Evolutionary conservation across 2,329 filamentous ascomycete genomes (phyloP).

Genomic region (Aureobasidium sp.): DNA sequence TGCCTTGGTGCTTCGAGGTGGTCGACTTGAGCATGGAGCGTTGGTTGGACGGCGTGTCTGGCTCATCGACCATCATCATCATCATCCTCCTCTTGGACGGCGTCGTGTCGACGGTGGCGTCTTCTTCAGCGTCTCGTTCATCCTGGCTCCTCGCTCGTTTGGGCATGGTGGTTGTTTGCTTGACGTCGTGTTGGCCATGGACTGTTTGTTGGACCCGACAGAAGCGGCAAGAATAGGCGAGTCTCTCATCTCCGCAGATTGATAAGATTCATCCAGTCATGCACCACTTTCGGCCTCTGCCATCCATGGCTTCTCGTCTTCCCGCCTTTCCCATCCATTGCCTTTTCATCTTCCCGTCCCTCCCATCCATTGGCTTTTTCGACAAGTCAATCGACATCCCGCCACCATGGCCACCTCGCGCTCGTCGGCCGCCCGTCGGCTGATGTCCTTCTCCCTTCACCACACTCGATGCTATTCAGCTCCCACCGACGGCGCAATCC

Average conservation of each 20-base stretch:
- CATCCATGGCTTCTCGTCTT: too few species aligned
- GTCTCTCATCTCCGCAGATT: neutral
- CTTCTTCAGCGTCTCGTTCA: neutral
- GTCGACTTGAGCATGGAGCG: slow-evolving; percentile 30
- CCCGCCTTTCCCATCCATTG: too few species aligned
- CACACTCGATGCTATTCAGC: slow-evolving; percentile 53
- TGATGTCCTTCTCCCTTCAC: slow-evolving; percentile 21
- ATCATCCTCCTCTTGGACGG: slow-evolving; percentile 4
- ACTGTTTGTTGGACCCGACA: neutral
- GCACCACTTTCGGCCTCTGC: too few species aligned
- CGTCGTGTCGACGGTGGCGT: neutral
- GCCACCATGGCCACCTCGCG: slow-evolving; percentile 10
- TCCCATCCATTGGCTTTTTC: neutral
- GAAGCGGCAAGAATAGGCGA: neutral
- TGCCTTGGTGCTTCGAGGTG: slow-evolving; percentile 26
- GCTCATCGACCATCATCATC: too few species aligned
- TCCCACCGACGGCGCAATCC: slow-evolving; percentile 54
- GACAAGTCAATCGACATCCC: neutral
- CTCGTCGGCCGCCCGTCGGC: slow-evolving; percentile 20
- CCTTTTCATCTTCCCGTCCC: neutral
- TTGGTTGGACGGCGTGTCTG: slow-evolving; percentile 22
- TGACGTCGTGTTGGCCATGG: neutral
- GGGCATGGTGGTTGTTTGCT: slow-evolving; percentile 13
- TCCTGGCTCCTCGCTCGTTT: slow-evolving; percentile 16
- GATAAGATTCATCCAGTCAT: slow-evolving; percentile 1